A percentile compares a stretch with the other conserved stretches of the same genome.
phyloP scores from a whole-genome alignment of 495 filamentous ascomycete species.

The Hypoxylon cercidicola region DNA sequence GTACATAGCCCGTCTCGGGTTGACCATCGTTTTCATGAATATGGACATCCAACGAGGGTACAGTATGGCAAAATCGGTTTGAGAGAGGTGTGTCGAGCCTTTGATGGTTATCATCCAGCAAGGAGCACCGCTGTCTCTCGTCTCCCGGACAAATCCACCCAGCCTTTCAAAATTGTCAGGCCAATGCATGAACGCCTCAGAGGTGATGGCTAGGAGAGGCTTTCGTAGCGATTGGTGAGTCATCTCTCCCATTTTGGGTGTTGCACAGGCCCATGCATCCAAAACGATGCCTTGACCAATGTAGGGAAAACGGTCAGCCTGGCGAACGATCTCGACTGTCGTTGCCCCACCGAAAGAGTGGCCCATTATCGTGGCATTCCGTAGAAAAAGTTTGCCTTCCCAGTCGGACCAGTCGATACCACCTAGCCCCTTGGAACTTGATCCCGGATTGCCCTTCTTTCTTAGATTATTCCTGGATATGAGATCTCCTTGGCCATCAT shows the following conservation, averaged over 20 bases:
- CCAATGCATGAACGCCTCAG: constrained; percentile 72
- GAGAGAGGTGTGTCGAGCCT: constrained; percentile 66
- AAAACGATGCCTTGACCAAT: constrained; percentile 68
- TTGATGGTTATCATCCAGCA: constrained; percentile 69
- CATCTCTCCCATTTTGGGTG: constrained; percentile 46
- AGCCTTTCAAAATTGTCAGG: constrained; percentile 64
- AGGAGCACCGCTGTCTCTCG: constrained; percentile 55
- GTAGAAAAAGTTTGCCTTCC: constrained; percentile 55
- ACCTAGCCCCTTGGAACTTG: constrained; percentile 57
- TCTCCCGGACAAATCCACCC: constrained; percentile 60
- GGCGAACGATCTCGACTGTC: constrained; percentile 66
- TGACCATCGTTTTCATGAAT: constrained; percentile 66
- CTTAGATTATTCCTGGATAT: constrained; percentile 59
- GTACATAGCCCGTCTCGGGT: constrained; percentile 65
- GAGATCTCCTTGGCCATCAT: constrained; percentile 55
- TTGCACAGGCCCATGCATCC: constrained; percentile 65
- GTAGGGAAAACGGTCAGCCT: constrained; percentile 58
- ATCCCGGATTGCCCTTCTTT: constrained; percentile 60
- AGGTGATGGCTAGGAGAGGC: constrained; percentile 67
- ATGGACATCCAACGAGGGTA: constrained; percentile 65
- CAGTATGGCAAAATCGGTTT: constrained; percentile 69
- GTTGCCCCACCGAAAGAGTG: constrained; percentile 75
- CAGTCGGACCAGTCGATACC: constrained; percentile 54
- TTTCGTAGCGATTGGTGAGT: constrained; percentile 54
- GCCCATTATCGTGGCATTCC: constrained; percentile 68